Conservation (phyloP, 2,329 filamentous ascomycete species). For the Elsinoe arachidis region DNA sequence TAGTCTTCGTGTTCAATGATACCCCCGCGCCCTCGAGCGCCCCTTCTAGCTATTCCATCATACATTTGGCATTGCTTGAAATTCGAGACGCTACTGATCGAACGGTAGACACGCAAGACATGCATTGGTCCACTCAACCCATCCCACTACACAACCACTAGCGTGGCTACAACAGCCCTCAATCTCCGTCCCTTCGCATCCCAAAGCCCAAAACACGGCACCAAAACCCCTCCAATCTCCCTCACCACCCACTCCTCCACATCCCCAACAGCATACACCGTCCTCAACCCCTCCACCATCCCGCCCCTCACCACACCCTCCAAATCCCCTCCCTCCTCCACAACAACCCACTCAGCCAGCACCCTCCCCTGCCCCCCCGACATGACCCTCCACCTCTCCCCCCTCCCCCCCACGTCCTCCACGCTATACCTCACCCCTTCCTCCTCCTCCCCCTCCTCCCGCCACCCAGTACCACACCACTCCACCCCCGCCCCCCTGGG, state of each 20-base stretch:
- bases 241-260: background rate
- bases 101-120: too few species aligned
- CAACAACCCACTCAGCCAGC: background rate
- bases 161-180: constrained; percentile 36
- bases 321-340: background rate
- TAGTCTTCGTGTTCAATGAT: background rate
- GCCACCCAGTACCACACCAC: constrained; percentile 45
- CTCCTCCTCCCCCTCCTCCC: background rate
- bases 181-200: constrained; percentile 37
- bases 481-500: constrained; percentile 69
- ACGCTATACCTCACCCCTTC: background rate
- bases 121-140: constrained; percentile 23
- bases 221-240: background rate
- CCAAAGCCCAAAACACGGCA: constrained; percentile 7
- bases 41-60: constrained; percentile 19
- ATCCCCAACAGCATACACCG: background rate
- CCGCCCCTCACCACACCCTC: background rate
- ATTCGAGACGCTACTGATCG: too few species aligned
- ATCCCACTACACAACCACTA: constrained; percentile 24
- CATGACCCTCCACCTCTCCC: background rate
- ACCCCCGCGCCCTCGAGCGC: background rate
- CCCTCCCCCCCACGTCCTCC: background rate
- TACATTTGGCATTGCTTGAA: constrained; percentile 7
- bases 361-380: background rate
- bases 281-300: background rate